phyloP scores from a whole-genome alignment of 2,329 filamentous ascomycete genomes.

The Ceratocystiopsis sp. region DNA sequence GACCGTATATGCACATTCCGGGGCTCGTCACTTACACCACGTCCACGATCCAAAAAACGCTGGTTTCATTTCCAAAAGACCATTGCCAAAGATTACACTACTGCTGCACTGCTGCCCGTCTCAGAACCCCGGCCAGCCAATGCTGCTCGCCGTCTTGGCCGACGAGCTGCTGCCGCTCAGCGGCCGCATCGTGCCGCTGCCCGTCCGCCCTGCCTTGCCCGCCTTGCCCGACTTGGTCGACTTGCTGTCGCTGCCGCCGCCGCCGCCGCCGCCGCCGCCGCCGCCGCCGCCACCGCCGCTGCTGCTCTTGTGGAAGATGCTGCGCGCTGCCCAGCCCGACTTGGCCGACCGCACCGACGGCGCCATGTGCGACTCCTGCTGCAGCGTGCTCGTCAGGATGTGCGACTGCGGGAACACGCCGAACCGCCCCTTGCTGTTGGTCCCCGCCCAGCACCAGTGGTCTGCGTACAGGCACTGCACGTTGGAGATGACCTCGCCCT shows the following conservation, averaged over 20 bases:
- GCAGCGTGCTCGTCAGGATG: constrained; percentile 8
- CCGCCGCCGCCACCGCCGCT: not conserved
- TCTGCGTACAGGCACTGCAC: constrained; percentile 30
- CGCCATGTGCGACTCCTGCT: constrained; percentile 3
- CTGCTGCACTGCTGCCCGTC: too few species aligned
- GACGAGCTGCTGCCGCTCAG: too few species aligned
- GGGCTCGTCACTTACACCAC: too few species aligned
- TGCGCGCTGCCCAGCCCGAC: constrained; percentile 6
- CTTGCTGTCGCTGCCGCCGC: constrained; percentile 4
- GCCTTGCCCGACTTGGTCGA: too few species aligned
- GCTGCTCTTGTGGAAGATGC: constrained; percentile 5
- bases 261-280: constrained; percentile 8
- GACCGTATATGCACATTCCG: too few species aligned
- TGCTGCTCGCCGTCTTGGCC: too few species aligned
- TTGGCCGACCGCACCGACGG: constrained; percentile 4
- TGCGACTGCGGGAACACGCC: constrained; percentile 17
- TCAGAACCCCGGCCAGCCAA: too few species aligned
- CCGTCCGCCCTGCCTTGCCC: too few species aligned
- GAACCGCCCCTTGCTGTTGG: constrained; percentile 17
- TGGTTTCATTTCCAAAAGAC: too few species aligned
- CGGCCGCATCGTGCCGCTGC: too few species aligned
- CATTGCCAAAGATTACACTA: too few species aligned
- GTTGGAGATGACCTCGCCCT: constrained; percentile 49
- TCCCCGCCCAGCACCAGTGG: constrained; percentile 21
- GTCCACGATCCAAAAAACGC: too few species aligned